Evolutionary conservation across 345 rosid species (phyloP).

Genomic region (sweet orange (Citrus sinensis)): DNA sequence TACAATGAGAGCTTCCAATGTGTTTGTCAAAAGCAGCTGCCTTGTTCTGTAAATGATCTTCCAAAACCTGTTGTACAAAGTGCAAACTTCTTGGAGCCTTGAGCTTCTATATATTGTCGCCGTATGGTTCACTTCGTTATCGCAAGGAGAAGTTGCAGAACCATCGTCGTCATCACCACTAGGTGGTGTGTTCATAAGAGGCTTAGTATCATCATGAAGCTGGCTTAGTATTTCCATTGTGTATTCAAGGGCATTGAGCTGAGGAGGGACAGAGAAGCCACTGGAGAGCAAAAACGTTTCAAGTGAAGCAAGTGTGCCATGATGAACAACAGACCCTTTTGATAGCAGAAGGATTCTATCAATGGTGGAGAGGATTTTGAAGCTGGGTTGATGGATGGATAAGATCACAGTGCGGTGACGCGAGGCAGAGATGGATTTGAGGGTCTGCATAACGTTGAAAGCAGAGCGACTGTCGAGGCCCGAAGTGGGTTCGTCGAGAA

Average conservation of each 20-base stretch:
- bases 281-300: conserved; percentile 46
- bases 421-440: conserved; percentile 61
- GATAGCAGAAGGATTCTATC: conserved; percentile 61
- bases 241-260: conserved; percentile 80
- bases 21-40: conserved; percentile 77
- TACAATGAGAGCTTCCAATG: conserved; percentile 79
- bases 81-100: conserved; percentile 54
- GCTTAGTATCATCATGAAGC: conserved; percentile 36
- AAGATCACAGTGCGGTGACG: conserved; percentile 67
- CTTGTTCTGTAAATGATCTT: conserved; percentile 81
- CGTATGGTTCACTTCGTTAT: neutral
- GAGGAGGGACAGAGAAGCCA: conserved; percentile 77
- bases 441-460: conserved; percentile 59
- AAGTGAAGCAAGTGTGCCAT: conserved; percentile 60
- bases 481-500: conserved; percentile 92
- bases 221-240: conserved; percentile 82
- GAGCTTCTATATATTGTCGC: conserved; percentile 45
- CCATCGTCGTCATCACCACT: conserved; percentile 5
- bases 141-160: conserved; percentile 1
- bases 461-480: conserved; percentile 89
- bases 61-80: conserved; percentile 61
- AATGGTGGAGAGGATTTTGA: conserved; percentile 77
- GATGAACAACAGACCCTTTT: conserved; percentile 73
- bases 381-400: conserved; percentile 95
- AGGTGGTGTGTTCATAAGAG: conserved; percentile 13